These are phyloP conservation scores for Gossypium stocksii DNA, from an alignment of 345 rosid genomes.

Conservation along the genomic window DNA sequence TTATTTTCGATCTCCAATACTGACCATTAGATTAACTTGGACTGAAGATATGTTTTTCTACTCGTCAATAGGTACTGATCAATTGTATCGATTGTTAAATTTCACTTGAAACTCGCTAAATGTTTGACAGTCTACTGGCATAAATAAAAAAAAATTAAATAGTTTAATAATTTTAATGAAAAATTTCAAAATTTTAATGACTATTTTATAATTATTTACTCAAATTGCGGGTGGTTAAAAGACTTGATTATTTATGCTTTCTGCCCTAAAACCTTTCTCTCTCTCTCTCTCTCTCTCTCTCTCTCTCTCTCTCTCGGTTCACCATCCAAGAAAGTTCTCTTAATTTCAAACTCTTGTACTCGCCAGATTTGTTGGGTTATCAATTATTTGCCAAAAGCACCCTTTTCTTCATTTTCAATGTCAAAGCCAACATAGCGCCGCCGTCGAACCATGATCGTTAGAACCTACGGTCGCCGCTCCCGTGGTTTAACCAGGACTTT, in stretches of 20 bases:
- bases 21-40: no score
- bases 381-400: conserved; percentile 7
- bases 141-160: no score
- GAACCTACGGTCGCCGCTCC: conserved; percentile 93
- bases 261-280: neutral
- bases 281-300: no score
- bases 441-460: conserved; percentile 56
- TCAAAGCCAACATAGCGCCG: conserved; percentile 11
- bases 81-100: no score
- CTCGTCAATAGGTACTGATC: rapidly evolving
- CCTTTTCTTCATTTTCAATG: conserved; percentile 19
- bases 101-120: rapidly evolving
- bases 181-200: no score
- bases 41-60: rapidly evolving
- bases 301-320: neutral
- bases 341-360: neutral
- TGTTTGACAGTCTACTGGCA: rapidly evolving
- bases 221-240: no score
- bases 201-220: no score
- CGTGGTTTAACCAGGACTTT: conserved; percentile 42
- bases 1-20: no score
- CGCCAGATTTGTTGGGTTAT: neutral
- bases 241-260: neutral
- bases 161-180: no score
- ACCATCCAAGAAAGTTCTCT: neutral